These are phyloP conservation scores for Tuber umbilicatum DNA, from an alignment of 495 filamentous ascomycete genomes.

Conservation along the genomic window DNA sequence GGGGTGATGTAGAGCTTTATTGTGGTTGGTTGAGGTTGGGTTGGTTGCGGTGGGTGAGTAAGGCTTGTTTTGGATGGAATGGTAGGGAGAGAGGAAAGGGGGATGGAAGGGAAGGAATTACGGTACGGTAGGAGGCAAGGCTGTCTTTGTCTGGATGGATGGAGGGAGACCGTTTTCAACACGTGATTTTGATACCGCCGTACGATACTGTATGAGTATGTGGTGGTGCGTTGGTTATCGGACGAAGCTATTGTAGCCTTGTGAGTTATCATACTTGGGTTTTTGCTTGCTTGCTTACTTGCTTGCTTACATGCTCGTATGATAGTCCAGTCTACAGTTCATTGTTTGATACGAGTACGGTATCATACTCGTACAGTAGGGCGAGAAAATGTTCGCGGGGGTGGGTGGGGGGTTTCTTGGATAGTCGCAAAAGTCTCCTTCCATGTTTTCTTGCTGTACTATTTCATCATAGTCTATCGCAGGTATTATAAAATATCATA, in stretches of 20 bases:
- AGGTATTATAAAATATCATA: background rate
- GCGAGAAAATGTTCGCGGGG: background rate
- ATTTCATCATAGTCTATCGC: background rate
- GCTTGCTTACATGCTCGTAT: background rate
- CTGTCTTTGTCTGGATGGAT: background rate
- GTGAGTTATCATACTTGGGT: background rate
- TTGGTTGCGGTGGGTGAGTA: background rate
- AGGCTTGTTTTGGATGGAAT: background rate
- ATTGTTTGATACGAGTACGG: too few relatives aligned
- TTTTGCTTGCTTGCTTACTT: too few relatives aligned
- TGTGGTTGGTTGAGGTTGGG: background rate
- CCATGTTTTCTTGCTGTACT: background rate
- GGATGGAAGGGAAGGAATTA: background rate
- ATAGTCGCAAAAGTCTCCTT: constrained; percentile 4
- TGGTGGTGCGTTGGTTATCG: background rate
- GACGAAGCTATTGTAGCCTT: background rate
- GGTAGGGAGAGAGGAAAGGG: background rate
- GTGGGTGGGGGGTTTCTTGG: background rate
- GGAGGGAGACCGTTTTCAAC: background rate
- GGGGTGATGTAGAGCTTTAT: background rate
- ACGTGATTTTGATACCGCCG: background rate
- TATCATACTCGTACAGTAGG: background rate
- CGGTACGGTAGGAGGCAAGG: too few relatives aligned
- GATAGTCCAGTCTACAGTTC: background rate
- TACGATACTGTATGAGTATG: too few relatives aligned